Percentiles rank a stretch among this genome's conserved stretches.
Evolutionary conservation across 805 yeast genomes (phyloP).

Genomic region (Wickerhamiella australiensis): DNA sequence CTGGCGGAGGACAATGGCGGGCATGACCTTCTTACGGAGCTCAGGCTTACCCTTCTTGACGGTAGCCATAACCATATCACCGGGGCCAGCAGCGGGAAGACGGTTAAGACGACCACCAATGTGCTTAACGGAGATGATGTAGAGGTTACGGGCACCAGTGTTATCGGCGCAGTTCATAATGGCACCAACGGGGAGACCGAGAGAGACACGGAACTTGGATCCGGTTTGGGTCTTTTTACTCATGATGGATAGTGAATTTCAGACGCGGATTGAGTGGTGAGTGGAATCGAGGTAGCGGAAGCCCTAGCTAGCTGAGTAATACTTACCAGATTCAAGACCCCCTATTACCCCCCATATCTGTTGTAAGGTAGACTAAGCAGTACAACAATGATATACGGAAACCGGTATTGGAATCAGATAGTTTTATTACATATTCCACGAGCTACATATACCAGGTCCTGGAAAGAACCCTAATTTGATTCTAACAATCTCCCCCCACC

Average conservation of each 20-base stretch:
- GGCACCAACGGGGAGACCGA: slow-evolving; percentile 99
- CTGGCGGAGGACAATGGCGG: slow-evolving; percentile 98
- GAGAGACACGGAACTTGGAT: slow-evolving; percentile 99
- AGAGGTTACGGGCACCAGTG: slow-evolving; percentile 99
- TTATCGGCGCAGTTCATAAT: slow-evolving; percentile 99
- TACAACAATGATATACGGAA: too few species aligned
- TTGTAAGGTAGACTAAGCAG: too few species aligned
- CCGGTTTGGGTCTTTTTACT: slow-evolving; percentile 31
- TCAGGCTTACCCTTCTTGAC: slow-evolving; percentile 99
- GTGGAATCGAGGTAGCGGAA: background rate
- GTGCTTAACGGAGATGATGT: slow-evolving; percentile 98
- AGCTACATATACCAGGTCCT: too few species aligned
- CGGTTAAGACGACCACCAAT: slow-evolving; percentile 99
- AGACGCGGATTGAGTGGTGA: slow-evolving; percentile 2
- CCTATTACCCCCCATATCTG: too few species aligned
- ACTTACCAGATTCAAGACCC: too few species aligned
- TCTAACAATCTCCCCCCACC: too few species aligned
- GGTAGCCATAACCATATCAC: slow-evolving; percentile 77
- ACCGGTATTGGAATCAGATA: too few species aligned
- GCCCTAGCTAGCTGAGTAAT: slow-evolving; percentile 1
- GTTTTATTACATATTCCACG: too few species aligned
- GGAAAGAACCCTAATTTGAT: too few species aligned
- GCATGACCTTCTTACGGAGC: slow-evolving; percentile 99
- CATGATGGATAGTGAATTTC: slow-evolving; percentile 16
- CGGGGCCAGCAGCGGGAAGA: slow-evolving; percentile 99